Conservation (phyloP, 352 stramenopile species). For the Paralagenidium karlingii region DNA sequence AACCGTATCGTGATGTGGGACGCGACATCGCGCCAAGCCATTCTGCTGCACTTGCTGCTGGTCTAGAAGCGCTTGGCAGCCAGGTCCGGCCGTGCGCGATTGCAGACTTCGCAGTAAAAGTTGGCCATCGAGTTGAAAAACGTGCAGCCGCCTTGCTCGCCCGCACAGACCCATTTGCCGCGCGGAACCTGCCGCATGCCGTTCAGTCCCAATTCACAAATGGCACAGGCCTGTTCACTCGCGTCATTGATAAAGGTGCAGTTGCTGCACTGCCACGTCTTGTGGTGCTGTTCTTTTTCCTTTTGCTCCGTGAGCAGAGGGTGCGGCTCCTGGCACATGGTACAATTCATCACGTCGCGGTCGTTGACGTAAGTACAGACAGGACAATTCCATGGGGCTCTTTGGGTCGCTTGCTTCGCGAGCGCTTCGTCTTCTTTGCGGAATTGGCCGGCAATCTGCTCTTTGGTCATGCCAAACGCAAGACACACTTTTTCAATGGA, state of each 20-base stretch:
- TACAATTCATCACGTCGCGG: constrained; percentile 16
- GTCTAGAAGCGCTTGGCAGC: constrained; percentile 62
- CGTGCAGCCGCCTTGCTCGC: constrained; percentile 75
- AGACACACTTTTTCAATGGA: constrained; percentile 57
- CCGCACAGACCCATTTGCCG: constrained; percentile 76
- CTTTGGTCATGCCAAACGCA: constrained; percentile 40
- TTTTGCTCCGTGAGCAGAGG: constrained; percentile 17
- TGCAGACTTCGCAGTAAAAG: constrained; percentile 87
- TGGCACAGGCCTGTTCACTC: constrained; percentile 51
- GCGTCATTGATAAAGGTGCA: constrained; percentile 82
- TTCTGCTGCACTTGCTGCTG: too few species aligned
- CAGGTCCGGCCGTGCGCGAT: constrained; percentile 66
- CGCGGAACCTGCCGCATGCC: constrained; percentile 64
- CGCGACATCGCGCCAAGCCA: too few species aligned
- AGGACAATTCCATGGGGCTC: constrained; percentile 35
- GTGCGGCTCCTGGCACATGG: constrained; percentile 50
- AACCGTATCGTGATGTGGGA: too few species aligned
- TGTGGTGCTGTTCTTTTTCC: constrained; percentile 12
- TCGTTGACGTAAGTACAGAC: constrained; percentile 79
- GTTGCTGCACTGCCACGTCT: constrained; percentile 69
- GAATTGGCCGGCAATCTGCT: constrained; percentile 43
- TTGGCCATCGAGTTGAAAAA: constrained; percentile 74
- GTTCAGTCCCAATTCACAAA: constrained; percentile 73
- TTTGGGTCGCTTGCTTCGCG: constrained; percentile 5
- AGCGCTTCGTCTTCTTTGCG: constrained; percentile 21